A percentile compares a stretch with the other conserved stretches of the same genome.
Conservation (phyloP, 345 rosid genomes). For the Cardamine chenopodiifolia region DNA sequence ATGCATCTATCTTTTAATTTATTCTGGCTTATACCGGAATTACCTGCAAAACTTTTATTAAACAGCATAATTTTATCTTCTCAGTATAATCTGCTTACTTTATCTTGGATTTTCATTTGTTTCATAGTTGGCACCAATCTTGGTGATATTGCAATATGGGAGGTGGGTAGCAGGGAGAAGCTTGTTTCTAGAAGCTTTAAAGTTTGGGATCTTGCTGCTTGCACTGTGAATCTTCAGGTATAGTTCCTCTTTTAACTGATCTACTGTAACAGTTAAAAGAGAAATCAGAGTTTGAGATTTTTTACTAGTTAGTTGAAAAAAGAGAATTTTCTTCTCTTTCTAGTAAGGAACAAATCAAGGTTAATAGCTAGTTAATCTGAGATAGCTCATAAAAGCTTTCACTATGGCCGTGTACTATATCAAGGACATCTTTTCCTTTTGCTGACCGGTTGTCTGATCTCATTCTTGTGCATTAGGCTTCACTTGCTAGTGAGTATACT, state of each 20-base stretch:
- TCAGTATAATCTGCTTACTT: slow-evolving; percentile 34
- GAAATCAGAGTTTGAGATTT: not conserved
- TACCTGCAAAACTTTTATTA: slow-evolving; percentile 18
- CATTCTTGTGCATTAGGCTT: slow-evolving; percentile 45
- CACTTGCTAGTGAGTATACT: slow-evolving; percentile 61
- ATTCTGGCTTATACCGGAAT: not conserved
- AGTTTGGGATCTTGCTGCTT: slow-evolving; percentile 67
- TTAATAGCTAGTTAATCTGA: slow-evolving; percentile 24
- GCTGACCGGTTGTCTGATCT: slow-evolving; percentile 25
- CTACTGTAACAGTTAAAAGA: slow-evolving; percentile 7
- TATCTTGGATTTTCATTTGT: slow-evolving; percentile 22
- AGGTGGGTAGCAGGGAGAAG: slow-evolving; percentile 55
- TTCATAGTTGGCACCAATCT: slow-evolving; percentile 60
- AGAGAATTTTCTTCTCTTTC: slow-evolving; percentile 13
- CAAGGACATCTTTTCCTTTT: slow-evolving; percentile 10
- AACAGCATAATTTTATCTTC: slow-evolving; percentile 15
- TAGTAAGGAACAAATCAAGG: slow-evolving; percentile 16
- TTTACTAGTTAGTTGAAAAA: not conserved
- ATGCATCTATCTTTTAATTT: slow-evolving; percentile 7
- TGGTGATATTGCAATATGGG: slow-evolving; percentile 72
- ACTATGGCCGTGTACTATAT: slow-evolving; percentile 10
- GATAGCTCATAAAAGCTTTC: slow-evolving; percentile 16
- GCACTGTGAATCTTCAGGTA: slow-evolving; percentile 49
- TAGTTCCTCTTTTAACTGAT: slow-evolving; percentile 17
- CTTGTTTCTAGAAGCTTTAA: slow-evolving; percentile 55